Base-by-base conservation (phyloP, 2,329 filamentous ascomycete species). In the Penicillium palitans region DNA sequence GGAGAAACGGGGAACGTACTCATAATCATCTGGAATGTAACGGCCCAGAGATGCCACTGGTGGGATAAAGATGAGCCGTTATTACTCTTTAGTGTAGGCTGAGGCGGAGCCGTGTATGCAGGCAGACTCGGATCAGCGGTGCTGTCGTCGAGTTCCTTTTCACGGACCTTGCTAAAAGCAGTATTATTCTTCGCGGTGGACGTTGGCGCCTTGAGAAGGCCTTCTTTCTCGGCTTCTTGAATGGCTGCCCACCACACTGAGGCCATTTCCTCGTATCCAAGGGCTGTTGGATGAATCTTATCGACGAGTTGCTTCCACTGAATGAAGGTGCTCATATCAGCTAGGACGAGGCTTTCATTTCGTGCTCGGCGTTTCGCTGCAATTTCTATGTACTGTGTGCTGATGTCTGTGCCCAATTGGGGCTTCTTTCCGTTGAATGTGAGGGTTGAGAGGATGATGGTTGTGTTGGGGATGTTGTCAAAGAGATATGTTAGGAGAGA, bases 381-480 rank as follows among this genome's bases (percentile, higher is more conserved):
- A 2, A 74, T 46, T 9, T 57, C 33, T 4, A 66, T 63, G 47
- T 70, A 72, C 49, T 74, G 68, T 7, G 42, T 24, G 57, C 65
- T 74, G 51, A 68, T 66, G 0, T 50, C 44, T 17, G 57, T 41
- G 24, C 59, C 59, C 12, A 37, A 15, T 5, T 49, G 13, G 5
- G 55, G 58, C 1, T 56, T 13, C 2, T 52, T 37, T 24, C 62
- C 59, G 15, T 63, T 69, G 3, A 68, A 69, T 5, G 75, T 58
- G 1, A 76, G 61, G 0, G 73, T 75, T 4, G 73, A 75, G 6
- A 76, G 55, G 21, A 76, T 66, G 17, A 75, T 64, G 1, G 66
- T 69, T 3, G 70, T 71, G 39, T 62, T 61, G 4, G 64, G 63
- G n/a, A 69, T 64, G 2, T 54, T 40, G 10, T 59, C 44, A 29